Evolutionary conservation across 768 basidiomycete species (phyloP).

Genomic region (Kwoniella mangroviensis): DNA sequence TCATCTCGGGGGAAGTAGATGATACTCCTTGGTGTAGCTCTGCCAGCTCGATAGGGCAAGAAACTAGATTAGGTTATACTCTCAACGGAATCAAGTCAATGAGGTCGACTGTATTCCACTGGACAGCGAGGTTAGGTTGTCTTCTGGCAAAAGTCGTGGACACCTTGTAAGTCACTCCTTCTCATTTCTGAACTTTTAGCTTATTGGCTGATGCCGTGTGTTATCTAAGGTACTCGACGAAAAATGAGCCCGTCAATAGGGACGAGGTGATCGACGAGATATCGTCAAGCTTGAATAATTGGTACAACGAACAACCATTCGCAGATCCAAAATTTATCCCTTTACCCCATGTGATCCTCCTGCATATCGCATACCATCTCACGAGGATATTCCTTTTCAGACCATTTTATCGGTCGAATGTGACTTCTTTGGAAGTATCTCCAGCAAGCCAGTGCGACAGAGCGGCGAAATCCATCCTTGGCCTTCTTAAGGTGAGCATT

Average conservation of each 20-base stretch:
- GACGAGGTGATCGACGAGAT: neutral
- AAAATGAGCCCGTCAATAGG: neutral
- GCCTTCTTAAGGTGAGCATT: neutral
- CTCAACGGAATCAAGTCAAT: slow-evolving; percentile 5
- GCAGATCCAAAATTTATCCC: neutral
- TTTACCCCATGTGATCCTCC: neutral
- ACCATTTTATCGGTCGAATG: slow-evolving; percentile 1
- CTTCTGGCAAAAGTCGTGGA: neutral
- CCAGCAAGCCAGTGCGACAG: neutral
- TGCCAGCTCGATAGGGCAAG: neutral
- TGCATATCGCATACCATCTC: neutral
- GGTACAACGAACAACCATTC: slow-evolving; percentile 6
- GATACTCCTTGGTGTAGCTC: neutral
- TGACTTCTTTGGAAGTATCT: neutral
- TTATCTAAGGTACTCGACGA: neutral
- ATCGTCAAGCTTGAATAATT: neutral
- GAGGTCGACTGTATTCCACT: slow-evolving; percentile 2
- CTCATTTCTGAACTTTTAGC: no score
- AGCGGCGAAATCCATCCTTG: slow-evolving; percentile 2
- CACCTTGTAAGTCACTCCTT: neutral
- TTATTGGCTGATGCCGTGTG: no score
- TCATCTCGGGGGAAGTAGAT: neutral
- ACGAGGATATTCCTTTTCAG: slow-evolving; percentile 3
- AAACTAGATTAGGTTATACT: neutral
- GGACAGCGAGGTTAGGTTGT: slow-evolving; percentile 7